These are phyloP conservation scores for Chaetomiaceae sp. DNA, from an alignment of 2,329 filamentous ascomycete species.

Conservation along the genomic window DNA sequence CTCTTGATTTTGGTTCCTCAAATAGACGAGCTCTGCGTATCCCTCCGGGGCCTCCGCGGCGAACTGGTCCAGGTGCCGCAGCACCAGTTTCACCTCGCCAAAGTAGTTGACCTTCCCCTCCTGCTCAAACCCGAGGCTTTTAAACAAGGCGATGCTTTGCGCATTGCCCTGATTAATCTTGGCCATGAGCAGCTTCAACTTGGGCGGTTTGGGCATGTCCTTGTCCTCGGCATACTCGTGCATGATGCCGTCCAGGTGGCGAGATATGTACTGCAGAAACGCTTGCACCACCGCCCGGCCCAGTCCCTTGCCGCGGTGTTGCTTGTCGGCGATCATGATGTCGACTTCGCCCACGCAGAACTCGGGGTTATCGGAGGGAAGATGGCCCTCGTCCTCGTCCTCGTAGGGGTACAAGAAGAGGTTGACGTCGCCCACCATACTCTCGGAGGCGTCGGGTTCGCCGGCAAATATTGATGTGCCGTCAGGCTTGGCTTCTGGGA, in stretches of 20 bases:
- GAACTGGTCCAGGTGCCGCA: constrained; percentile 30
- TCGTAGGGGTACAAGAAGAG: constrained; percentile 68
- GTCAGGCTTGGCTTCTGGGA: neutral
- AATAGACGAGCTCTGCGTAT: constrained; percentile 27
- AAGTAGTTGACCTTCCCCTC: constrained; percentile 55
- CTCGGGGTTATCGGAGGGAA: constrained; percentile 19
- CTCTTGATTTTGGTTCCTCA: constrained; percentile 6
- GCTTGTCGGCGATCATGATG: constrained; percentile 71
- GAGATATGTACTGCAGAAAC: constrained; percentile 65
- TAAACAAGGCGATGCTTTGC: constrained; percentile 49
- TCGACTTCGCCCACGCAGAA: constrained; percentile 67
- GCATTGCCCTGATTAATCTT: constrained; percentile 53
- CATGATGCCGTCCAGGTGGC: constrained; percentile 51
- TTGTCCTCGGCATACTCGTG: constrained; percentile 43
- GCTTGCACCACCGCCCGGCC: constrained; percentile 61
- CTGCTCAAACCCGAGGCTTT: constrained; percentile 48
- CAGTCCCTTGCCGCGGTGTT: constrained; percentile 57
- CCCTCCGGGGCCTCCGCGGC: constrained; percentile 16
- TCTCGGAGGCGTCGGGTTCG: constrained; percentile 48
- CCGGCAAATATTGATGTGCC: constrained; percentile 32
- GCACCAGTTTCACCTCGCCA: constrained; percentile 52
- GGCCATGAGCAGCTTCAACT: constrained; percentile 32
- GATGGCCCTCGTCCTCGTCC: constrained; percentile 39
- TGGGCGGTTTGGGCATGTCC: constrained; percentile 1
- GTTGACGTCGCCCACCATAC: constrained; percentile 73